Base-by-base conservation (phyloP, 2,329 filamentous ascomycete genomes). In the Cladosporium velox region DNA sequence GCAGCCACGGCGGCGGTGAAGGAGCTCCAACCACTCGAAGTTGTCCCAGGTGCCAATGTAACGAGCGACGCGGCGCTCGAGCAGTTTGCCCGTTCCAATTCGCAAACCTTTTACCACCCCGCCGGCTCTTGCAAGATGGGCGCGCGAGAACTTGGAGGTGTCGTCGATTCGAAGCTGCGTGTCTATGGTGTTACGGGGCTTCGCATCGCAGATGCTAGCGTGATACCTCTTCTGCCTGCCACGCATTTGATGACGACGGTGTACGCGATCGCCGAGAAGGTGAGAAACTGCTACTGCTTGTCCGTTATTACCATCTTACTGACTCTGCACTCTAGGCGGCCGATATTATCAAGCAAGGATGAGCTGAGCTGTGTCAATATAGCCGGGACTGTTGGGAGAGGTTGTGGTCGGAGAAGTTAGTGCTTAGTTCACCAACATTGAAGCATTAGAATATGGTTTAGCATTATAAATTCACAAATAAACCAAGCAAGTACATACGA, bases 171-270 rank as follows among this genome's bases (percentile, higher is more conserved):
- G 11, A 66, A 71, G 24, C 68, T 79, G 44, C 71, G 68, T 18
- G 77, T 80, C 0, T 77, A 80, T 59, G 78, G 78, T 2, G 73
- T 78, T 1, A 65, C 72, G 35, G 71, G 71, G 0, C 66, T 80
- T 52, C 72, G 78, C 18, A 74, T 79, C 3, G 72, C 78, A 14
- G 79, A 80, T 73, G 72, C 72, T 10, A 70, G 69, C 65, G 68
- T 76, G 12, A 69, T 75, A 64, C 72, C 72, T 3, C 66, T 82
- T 15, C 54, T 74, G 1, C 67, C 67, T 47, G 70, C 68, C n/a
- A 70, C 71, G 2, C 75, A 76, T 61, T 70, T 75, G 38, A 69
- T 72, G 34, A 69, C 66, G 4, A 68, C 67, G 30, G 72, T 76
- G 1, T 76, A 76, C 69, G 72, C 71, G 34, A 67, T 75, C 34